Conservation (phyloP, 2,329 filamentous ascomycete species). For the Fusarium nisikadoi region DNA sequence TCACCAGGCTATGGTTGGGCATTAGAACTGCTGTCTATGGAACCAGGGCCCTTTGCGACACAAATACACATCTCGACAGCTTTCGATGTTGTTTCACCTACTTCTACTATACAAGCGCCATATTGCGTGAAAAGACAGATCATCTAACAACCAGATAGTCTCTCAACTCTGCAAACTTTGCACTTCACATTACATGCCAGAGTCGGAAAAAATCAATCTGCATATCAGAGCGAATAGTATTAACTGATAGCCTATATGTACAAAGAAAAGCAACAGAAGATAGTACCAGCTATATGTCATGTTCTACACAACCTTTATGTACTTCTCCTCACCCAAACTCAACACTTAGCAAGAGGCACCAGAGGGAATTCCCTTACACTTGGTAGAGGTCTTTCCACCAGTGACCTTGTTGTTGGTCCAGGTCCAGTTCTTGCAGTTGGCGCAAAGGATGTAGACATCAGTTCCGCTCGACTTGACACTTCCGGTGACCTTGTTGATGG, state of each 20-base stretch:
- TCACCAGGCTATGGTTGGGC: neutral
- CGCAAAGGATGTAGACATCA: slow-evolving; percentile 65
- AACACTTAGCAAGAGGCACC: slow-evolving; percentile 38
- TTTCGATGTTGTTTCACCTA: neutral
- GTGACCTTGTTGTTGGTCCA: slow-evolving; percentile 61
- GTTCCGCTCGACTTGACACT: slow-evolving; percentile 53
- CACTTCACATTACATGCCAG: neutral
- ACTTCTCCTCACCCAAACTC: fast-evolving
- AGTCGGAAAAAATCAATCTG: fast-evolving
- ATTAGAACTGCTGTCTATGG: neutral
- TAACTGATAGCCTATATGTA: neutral
- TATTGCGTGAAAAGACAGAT: neutral
- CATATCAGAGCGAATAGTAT: neutral
- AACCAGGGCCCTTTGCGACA: neutral
- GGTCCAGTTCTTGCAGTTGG: slow-evolving; percentile 61
- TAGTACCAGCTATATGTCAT: neutral
- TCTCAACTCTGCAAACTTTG: neutral
- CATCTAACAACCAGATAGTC: neutral
- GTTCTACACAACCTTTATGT: neutral
- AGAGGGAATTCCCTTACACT: slow-evolving; percentile 44
- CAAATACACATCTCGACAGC: neutral
- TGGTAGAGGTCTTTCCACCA: slow-evolving; percentile 57
- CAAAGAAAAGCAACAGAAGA: neutral
- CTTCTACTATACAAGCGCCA: neutral
- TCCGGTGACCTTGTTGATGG: slow-evolving; percentile 56